Base-by-base conservation (phyloP, 768 basidiomycete genomes). In the Scleroderma citrinum region DNA sequence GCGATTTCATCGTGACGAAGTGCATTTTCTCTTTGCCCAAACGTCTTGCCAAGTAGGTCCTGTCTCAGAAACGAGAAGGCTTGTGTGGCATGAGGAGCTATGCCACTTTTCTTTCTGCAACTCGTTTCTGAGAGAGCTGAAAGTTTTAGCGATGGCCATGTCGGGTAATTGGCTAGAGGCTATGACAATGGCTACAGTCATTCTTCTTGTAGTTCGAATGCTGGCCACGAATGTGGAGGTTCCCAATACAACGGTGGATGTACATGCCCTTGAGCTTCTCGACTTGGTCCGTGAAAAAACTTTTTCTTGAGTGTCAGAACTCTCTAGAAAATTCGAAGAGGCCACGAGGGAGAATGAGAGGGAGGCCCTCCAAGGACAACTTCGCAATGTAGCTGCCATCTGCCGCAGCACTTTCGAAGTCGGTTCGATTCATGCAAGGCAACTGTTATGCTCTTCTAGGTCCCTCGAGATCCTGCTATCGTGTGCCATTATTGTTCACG, bases 11-110 rank as follows among this genome's bases (percentile, higher is more conserved):
- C 42, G 53, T n/a, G n/a, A n/a, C n/a, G n/a, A n/a, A n/a, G n/a
- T n/a, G n/a, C n/a, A n/a, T n/a, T n/a, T n/a, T n/a, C n/a, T n/a
- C n/a, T n/a, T n/a, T n/a, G n/a, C n/a, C n/a, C n/a, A n/a, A n/a
- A n/a, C n/a, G n/a, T n/a, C n/a, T n/a, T n/a, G n/a, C n/a, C n/a
- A n/a, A n/a, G n/a, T n/a, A n/a, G n/a, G n/a, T n/a, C n/a, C n/a
- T 8, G 23, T 56, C 6, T 58, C 50, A 4, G 49, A 48, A 3
- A 52, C 34, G 10, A 56, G 55, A 21, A 34, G 37, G 20, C 42
- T 64, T 24, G 60, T 60, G 26, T 75, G 71, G 69, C 76, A 77
- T 53, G 20, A 46, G 3, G 69, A 72, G 21, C 63, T 75, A 7
- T 35, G 38, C 2, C 3, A 56, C 30, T 21, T 55, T 14, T 38